Evolutionary conservation across 2,329 filamentous ascomycete genomes (phyloP).

Genomic region (Pyrenophora tritici-repentis): DNA sequence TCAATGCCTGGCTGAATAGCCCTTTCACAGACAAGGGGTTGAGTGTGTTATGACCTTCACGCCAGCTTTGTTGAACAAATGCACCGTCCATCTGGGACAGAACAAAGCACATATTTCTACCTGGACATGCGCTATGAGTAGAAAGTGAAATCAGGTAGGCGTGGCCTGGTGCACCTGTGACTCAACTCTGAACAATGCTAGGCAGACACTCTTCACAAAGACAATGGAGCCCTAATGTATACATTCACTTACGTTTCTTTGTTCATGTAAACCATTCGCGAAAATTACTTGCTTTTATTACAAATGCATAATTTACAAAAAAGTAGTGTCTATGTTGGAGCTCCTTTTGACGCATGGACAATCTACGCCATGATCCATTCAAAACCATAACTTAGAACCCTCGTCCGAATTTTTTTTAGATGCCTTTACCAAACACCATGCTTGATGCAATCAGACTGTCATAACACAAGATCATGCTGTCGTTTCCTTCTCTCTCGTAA

Average conservation of each 20-base stretch:
- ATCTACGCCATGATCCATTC: too few relatives aligned
- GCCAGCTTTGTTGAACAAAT: neutral
- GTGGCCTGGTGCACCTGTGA: neutral
- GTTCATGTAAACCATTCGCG: too few relatives aligned
- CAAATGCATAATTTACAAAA: too few relatives aligned
- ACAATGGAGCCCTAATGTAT: too few relatives aligned
- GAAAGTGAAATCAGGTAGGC: neutral
- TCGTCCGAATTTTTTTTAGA: neutral
- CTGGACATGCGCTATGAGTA: neutral
- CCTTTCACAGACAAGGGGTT: neutral
- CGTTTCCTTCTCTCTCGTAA: constrained; percentile 6
- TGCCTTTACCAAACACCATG: neutral
- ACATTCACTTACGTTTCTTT: too few relatives aligned
- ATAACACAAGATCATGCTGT: constrained; percentile 6
- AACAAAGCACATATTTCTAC: neutral
- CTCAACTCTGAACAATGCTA: neutral
- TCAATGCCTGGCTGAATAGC: neutral
- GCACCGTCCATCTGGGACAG: neutral
- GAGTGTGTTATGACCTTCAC: neutral
- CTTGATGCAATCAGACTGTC: constrained; percentile 1
- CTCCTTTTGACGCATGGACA: neutral
- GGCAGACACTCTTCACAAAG: too few relatives aligned
- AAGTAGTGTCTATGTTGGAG: neutral
- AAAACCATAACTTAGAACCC: too few relatives aligned
- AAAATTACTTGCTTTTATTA: too few relatives aligned